These are phyloP conservation scores for Aureobasidium sp. DNA, from an alignment of 2,329 filamentous ascomycete genomes.

Conservation along the genomic window DNA sequence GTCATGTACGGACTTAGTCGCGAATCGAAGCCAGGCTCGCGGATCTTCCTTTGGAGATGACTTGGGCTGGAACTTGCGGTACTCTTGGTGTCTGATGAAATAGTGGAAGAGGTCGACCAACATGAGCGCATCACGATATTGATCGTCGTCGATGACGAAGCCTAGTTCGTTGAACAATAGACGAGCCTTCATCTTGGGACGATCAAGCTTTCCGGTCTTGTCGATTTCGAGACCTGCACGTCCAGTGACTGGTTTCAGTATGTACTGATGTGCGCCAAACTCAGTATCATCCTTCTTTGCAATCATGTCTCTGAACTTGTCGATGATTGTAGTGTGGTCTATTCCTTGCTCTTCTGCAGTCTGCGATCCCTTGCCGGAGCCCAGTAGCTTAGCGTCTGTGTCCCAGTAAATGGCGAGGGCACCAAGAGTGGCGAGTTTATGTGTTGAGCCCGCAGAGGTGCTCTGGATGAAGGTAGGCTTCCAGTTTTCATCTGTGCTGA, in stretches of 20 bases:
- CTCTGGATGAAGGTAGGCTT: constrained; percentile 92
- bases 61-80: constrained; percentile 86
- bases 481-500: constrained; percentile 94
- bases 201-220: constrained; percentile 73
- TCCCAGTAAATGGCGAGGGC: constrained; percentile 97
- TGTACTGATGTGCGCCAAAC: constrained; percentile 69
- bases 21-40: constrained; percentile 85
- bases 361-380: constrained; percentile 66
- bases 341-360: constrained; percentile 51
- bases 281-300: constrained; percentile 54
- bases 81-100: constrained; percentile 95
- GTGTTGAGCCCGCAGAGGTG: constrained; percentile 61
- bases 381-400: constrained; percentile 78
- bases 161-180: constrained; percentile 95
- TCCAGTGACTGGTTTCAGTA: constrained; percentile 93
- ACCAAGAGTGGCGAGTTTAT: constrained; percentile 87
- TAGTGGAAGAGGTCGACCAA: constrained; percentile 98
- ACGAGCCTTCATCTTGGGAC: constrained; percentile 81
- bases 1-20: constrained; percentile 75
- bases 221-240: constrained; percentile 91
- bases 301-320: constrained; percentile 70
- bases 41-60: constrained; percentile 81
- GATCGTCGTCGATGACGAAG: constrained; percentile 92
- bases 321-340: constrained; percentile 67
- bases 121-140: constrained; percentile 96